These are phyloP conservation scores for Pseudogymnoascus sp. DNA, from an alignment of 2,329 filamentous ascomycete genomes.

Conservation along the genomic window DNA sequence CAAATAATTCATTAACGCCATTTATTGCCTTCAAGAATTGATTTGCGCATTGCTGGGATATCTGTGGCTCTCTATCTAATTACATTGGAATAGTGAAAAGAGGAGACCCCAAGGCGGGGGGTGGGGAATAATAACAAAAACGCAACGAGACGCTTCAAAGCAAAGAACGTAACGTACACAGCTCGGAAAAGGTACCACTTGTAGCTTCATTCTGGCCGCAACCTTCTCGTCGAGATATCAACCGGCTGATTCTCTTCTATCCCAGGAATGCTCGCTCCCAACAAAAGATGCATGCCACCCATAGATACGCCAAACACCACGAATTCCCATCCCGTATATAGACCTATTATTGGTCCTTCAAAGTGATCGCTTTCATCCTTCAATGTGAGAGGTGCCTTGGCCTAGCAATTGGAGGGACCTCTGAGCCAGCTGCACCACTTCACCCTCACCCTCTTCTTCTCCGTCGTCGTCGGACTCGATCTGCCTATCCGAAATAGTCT, in stretches of 20 bases:
- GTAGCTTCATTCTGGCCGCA: conserved; percentile 14
- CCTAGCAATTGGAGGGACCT: conserved; percentile 81
- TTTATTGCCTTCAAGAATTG: neutral
- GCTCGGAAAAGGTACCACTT: conserved; percentile 14
- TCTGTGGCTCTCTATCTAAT: conserved; percentile 25
- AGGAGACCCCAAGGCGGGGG: conserved; percentile 12
- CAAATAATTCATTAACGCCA: neutral
- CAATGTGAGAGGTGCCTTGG: conserved; percentile 66
- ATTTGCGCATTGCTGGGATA: conserved; percentile 11
- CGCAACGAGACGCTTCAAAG: conserved; percentile 22
- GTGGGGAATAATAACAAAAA: conserved; percentile 23
- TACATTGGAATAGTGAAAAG: conserved; percentile 27
- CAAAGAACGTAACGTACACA: conserved; percentile 17
- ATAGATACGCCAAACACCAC: conserved; percentile 30
- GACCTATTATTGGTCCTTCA: conserved; percentile 13
- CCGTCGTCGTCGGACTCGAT: conserved; percentile 81
- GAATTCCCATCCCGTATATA: conserved; percentile 25
- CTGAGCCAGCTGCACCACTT: conserved; percentile 85
- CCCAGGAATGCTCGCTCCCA: conserved; percentile 29
- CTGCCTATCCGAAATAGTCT: conserved; percentile 79
- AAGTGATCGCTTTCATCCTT: conserved; percentile 46
- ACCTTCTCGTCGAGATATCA: conserved; percentile 11
- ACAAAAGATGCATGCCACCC: conserved; percentile 21
- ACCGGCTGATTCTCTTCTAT: conserved; percentile 19
- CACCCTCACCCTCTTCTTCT: conserved; percentile 83